These are phyloP conservation scores for Elasticomyces elasticus DNA, from an alignment of 495 filamentous ascomycete species.

Conservation along the genomic window DNA sequence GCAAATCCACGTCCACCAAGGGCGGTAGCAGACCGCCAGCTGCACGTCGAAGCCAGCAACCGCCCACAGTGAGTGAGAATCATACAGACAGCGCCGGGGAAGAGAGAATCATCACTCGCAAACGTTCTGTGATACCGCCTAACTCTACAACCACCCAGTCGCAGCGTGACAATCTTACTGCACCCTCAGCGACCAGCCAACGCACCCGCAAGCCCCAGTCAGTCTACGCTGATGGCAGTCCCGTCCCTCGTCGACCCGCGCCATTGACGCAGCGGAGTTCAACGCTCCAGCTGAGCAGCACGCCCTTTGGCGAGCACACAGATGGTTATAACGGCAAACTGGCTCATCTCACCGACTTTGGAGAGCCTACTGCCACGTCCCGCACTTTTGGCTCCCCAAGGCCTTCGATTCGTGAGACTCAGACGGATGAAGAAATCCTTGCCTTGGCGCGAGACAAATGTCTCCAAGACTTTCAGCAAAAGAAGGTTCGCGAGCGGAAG, in stretches of 20 bases:
- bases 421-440: constrained; percentile 9
- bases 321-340: constrained; percentile 2
- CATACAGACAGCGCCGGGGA: not conserved
- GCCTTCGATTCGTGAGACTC: constrained; percentile 8
- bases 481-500: constrained; percentile 25
- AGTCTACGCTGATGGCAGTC: constrained; percentile 17
- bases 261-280: not conserved
- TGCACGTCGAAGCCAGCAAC: constrained; percentile 2
- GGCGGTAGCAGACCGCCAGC: not conserved
- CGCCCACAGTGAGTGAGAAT: not conserved
- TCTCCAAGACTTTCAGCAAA: constrained; percentile 29
- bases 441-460: constrained; percentile 24
- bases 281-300: constrained; percentile 2
- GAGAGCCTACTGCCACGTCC: not conserved
- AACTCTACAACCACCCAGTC: not conserved
- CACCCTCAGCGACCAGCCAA: constrained; percentile 1
- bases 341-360: constrained; percentile 1
- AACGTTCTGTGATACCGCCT: constrained; percentile 15
- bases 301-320: not conserved
- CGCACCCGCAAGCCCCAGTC: constrained; percentile 8
- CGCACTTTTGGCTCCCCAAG: not conserved
- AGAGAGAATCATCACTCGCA: constrained; percentile 11
- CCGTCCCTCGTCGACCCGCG: constrained; percentile 2
- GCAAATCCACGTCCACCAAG: constrained; percentile 2
- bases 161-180: not conserved